A percentile compares a stretch with the other conserved stretches of the same genome.
phyloP scores from a whole-genome alignment of 2,329 filamentous ascomycete genomes.

The Arachnopeziza araneosa region DNA sequence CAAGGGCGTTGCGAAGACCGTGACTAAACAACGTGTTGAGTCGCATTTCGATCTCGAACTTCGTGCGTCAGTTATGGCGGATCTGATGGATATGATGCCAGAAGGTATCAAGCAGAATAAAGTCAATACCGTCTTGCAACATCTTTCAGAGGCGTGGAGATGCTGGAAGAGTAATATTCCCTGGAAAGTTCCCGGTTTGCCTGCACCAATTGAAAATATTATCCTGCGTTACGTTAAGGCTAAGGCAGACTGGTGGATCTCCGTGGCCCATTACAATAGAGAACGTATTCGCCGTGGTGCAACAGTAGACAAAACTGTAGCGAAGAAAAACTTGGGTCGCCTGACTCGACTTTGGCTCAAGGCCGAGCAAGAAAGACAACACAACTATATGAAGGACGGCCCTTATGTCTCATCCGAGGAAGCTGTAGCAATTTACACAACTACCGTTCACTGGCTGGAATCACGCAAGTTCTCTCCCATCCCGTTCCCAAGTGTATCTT shows the following conservation, averaged over 20 bases:
- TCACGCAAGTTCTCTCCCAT: conserved; percentile 98
- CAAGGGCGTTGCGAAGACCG: conserved; percentile 97
- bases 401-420: conserved; percentile 98
- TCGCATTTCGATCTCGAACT: conserved; percentile 98
- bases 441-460: conserved; percentile 97
- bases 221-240: conserved; percentile 98
- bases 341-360: conserved; percentile 95
- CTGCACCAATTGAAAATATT: conserved; percentile 97
- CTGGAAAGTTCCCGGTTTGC: conserved; percentile 96
- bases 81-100: conserved; percentile 99
- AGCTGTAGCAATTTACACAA: conserved; percentile 97
- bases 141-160: conserved; percentile 96
- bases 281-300: conserved; percentile 94
- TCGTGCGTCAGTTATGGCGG: conserved; percentile 96
- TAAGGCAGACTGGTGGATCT: conserved; percentile 99
- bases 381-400: conserved; percentile 99
- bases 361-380: conserved; percentile 94
- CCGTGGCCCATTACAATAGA: conserved; percentile 96
- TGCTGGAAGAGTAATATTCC: conserved; percentile 99
- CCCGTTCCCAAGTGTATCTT: conserved; percentile 96
- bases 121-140: conserved; percentile 94
- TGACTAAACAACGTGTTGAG: conserved; percentile 97
- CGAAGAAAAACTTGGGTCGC: conserved; percentile 97
- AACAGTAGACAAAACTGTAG: conserved; percentile 97
- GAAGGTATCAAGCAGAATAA: conserved; percentile 99